Evolutionary conservation across 306 rosid species (phyloP).

Genomic region (Citrullus amarus): DNA sequence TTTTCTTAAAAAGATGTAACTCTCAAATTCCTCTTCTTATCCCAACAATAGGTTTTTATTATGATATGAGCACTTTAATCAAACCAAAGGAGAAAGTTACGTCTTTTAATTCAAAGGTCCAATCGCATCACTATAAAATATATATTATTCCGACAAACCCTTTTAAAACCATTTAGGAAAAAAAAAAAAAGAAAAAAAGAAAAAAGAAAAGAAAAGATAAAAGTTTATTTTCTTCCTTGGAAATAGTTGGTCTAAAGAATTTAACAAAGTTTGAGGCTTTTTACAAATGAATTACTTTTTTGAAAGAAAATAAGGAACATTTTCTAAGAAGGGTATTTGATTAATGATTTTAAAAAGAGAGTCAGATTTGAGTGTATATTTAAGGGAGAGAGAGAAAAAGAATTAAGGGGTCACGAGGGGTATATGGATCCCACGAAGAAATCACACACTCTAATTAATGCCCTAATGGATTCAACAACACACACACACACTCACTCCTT

Average conservation of each 20-base stretch:
- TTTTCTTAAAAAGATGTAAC: not conserved
- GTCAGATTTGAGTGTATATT: not conserved
- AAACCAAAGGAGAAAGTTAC: not conserved
- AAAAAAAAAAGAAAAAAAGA: not conserved
- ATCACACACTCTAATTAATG: not conserved
- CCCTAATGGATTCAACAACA: not conserved
- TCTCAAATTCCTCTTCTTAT: not conserved
- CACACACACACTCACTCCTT: not conserved
- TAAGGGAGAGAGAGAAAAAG: not conserved
- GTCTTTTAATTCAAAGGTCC: not conserved
- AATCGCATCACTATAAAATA: not conserved
- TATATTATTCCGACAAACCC: not conserved
- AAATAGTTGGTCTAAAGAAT: not conserved
- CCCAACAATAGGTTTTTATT: not conserved
- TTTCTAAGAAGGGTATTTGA: not conserved
- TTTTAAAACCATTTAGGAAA: not conserved
- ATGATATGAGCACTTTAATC: not conserved
- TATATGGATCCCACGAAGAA: constrained; percentile 3
- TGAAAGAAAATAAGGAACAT: not conserved
- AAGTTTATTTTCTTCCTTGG: not conserved
- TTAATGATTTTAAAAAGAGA: not conserved
- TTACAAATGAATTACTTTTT: not conserved
- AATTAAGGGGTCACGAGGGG: constrained; percentile 9
- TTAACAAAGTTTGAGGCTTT: not conserved
- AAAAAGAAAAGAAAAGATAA: too few relatives aligned